Base-by-base conservation (phyloP, 73 alveolate species). In the Paramecium pentaurelia region DNA sequence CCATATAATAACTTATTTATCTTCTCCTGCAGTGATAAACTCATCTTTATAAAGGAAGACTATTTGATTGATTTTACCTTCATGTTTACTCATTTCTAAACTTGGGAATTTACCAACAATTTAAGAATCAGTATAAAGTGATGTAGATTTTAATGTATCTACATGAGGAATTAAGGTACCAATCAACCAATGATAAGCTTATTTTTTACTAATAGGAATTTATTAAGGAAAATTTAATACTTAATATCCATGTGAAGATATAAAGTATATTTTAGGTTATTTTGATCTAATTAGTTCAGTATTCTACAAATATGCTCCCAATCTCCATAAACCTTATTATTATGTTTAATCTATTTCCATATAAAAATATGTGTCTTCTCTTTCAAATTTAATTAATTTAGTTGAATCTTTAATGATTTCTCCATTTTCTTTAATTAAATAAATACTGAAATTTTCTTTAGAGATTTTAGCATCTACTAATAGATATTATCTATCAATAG, bases 11-110 rank as follows among this genome's bases (percentile, higher is more conserved):
- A 80, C 32, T 25, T 80, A 45, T 45, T 47, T 80, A 47, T 80
- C 91, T 42, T 80, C 91, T 3, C 91, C 91, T 25, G 91, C 91
- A 20, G 91, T 80, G 8, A 80, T 25, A 47, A 45, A 80, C 30
- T 80, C 71, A 40, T 80, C 75, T 45, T 80, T 45, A 80, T 47
- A 45, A 11, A 44, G 73, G 8, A 20, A 44, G 16, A 45, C 45
- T 6, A 80, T 25, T 80, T 80, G 45, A 80, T 80, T 80, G 16
- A 80, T 80, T 22, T 80, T 80, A 25, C 91, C 91, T 11, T 80
- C 47, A 80, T 80, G 91, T 80, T 80, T 80, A n/a, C 64, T 47
- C 47, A 44, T 32, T 80, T 80, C 91, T 38, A 80, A 80, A 45
- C 64, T 42, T 40, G 91, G 77, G 30, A 80, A 80, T 45, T 36